A percentile compares a stretch with the other conserved stretches of the same genome.
Evolutionary conservation across 768 basidiomycete species (phyloP).

Genomic region (Lactarius hengduanensis): DNA sequence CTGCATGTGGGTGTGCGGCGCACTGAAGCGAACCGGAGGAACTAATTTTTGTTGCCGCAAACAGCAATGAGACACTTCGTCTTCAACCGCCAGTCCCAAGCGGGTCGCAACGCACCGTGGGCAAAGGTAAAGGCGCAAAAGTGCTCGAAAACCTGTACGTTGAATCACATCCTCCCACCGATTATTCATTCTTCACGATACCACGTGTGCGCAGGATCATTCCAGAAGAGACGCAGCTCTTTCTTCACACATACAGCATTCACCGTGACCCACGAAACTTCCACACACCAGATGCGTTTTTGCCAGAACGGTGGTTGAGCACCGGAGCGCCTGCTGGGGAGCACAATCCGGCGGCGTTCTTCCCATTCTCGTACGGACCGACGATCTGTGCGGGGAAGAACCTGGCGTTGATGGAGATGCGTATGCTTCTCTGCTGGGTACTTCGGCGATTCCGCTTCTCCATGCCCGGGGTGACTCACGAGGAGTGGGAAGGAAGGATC

Average conservation of each 20-base stretch:
- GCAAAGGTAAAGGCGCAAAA: background rate
- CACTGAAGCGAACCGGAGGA: too few relatives aligned
- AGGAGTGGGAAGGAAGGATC: background rate
- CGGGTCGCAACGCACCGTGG: background rate
- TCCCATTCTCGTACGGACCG: background rate
- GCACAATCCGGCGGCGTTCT: background rate
- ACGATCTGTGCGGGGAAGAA: background rate
- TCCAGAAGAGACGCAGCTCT: background rate
- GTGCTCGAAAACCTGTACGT: background rate
- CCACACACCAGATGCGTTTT: background rate
- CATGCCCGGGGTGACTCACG: background rate
- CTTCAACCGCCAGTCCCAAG: background rate
- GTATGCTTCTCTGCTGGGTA: background rate
- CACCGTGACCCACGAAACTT: background rate
- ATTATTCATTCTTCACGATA: background rate
- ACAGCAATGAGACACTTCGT: background rate
- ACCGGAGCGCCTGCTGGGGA: background rate
- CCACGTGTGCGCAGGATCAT: background rate
- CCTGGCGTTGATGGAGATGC: background rate
- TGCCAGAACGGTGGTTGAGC: background rate
- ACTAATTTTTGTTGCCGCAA: background rate
- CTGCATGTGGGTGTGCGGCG: constrained; percentile 6
- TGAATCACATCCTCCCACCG: background rate
- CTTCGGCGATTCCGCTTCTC: background rate
- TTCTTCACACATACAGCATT: background rate